Base-by-base conservation (phyloP, 352 stramenopile genomes). In the Aphanomyces invadans region DNA sequence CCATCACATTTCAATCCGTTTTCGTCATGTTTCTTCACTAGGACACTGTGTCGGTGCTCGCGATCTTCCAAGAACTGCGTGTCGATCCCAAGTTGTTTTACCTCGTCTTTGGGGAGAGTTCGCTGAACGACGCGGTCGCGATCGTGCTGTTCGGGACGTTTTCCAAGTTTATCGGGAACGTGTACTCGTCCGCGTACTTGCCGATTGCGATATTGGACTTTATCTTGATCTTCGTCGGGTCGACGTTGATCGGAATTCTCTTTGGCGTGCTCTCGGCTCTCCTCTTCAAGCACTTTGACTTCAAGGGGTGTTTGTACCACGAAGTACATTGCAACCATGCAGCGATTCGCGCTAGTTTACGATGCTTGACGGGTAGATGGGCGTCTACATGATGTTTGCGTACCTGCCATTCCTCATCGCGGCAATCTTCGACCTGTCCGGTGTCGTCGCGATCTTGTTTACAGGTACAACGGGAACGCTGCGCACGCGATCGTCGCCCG, bases 401-500 rank as follows among this genome's bases (percentile, higher is more conserved):
- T 74, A 75, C 61, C 39, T 83, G 42, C 66, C 71, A 9, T 82
- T 78, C 53, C 51, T 80, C 0, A 49, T 65, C 4, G 71, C 69
- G 9, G 68, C 62, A 10, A 68, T 65, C 29, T 66, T 75, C 15
- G 69, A 75, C 10, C 64, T 84, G 44, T 78, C 70, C 9, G 84
- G 87, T 32, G 90, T 95, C 63, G 84, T 92, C n/a, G 84, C 80
- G 1, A 86, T 92, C 49, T 72, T 94, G 7, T 90, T 95, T 56
- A 80, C 79, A 15, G 87, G 73, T 32, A 68, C n/a, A n/a, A n/a
- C n/a, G n/a, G n/a, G n/a, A n/a, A n/a, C n/a, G n/a, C n/a, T n/a
- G n/a, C n/a, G n/a, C n/a, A n/a, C n/a, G n/a, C n/a, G n/a, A n/a
- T 62, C 25, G 55, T 73, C 15, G 67, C 71, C 7, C n/a, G n/a